Percentiles rank a stretch among this genome's conserved stretches.
These are phyloP conservation scores for Aurinia saxatilis DNA, from an alignment of 345 rosid genomes.

Conservation along the genomic window DNA sequence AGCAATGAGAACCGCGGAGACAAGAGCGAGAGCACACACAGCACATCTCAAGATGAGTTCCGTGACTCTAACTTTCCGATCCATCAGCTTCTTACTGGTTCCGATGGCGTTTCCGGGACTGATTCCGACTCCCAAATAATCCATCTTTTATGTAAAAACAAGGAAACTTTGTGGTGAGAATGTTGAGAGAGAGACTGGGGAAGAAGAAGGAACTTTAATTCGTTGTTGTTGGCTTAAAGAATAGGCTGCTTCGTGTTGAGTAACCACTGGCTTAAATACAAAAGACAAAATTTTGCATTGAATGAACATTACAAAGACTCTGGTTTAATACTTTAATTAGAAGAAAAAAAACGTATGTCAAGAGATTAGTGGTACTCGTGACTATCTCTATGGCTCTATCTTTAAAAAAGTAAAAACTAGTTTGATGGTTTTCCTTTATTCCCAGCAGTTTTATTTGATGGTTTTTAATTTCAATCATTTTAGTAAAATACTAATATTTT, in stretches of 20 bases:
- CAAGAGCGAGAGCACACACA: slow-evolving; percentile 52
- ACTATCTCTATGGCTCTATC: background rate
- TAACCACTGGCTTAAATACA: slow-evolving; percentile 5
- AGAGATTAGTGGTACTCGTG: slow-evolving; percentile 17
- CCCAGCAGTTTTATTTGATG: background rate
- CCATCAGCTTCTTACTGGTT: slow-evolving; percentile 40
- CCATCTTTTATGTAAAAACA: slow-evolving; percentile 42
- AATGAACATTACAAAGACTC: background rate
- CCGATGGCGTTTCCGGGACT: slow-evolving; percentile 66
- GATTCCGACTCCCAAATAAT: slow-evolving; percentile 64
- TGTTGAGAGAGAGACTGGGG: background rate
- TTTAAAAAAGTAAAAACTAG: background rate
- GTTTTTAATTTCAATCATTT: background rate
- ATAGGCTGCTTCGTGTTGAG: slow-evolving; percentile 11
- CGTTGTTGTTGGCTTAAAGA: slow-evolving; percentile 3
- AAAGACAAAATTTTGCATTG: background rate
- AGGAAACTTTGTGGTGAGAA: too few relatives aligned
- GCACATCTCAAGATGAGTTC: slow-evolving; percentile 73
- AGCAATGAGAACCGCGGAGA: slow-evolving; percentile 60
- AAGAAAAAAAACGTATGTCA: background rate
- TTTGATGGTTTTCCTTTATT: background rate
- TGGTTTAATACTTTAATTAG: too few relatives aligned
- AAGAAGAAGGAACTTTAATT: background rate
- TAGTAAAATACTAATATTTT: too few relatives aligned
- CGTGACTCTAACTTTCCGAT: slow-evolving; percentile 56